These are phyloP conservation scores for Tripidium arundinaceum DNA, from an alignment of 202 grass and related monocot genomes.

Conservation along the genomic window DNA sequence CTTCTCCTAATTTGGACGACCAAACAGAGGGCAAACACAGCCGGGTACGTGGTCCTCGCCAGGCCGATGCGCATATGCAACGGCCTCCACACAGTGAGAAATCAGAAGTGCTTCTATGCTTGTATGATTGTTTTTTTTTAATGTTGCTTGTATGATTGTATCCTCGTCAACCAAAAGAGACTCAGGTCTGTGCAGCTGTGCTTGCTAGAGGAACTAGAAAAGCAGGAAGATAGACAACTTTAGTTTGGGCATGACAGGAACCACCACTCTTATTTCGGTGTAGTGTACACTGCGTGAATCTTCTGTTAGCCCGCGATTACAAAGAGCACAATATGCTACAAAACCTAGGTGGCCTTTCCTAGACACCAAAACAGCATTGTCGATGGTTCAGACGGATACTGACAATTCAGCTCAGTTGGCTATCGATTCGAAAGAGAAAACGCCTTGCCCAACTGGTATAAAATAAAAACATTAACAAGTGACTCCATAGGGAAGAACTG, in stretches of 20 bases:
- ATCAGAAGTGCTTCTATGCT: too few species aligned
- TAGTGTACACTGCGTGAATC: neutral
- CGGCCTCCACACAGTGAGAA: too few species aligned
- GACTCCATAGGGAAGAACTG: conserved; percentile 60
- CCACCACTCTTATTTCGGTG: neutral
- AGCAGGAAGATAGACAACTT: neutral
- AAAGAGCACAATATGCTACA: neutral
- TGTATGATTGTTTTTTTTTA: too few species aligned
- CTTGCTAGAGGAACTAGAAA: neutral
- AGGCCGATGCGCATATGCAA: too few species aligned
- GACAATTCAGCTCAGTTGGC: neutral
- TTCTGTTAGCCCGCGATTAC: neutral
- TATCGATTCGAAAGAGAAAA: neutral
- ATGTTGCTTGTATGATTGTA: too few species aligned
- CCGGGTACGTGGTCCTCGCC: neutral
- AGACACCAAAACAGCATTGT: conserved; percentile 7
- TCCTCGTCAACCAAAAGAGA: too few species aligned
- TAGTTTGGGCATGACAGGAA: neutral
- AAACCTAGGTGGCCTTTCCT: conserved; percentile 14
- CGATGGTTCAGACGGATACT: neutral
- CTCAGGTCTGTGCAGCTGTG: too few species aligned
- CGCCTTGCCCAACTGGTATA: neutral
- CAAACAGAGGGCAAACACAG: neutral
- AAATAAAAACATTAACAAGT: conserved; percentile 22
- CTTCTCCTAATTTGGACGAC: neutral